Percentiles rank a stretch among this genome's conserved stretches.
These are phyloP conservation scores for Tilletia walkeri DNA, from an alignment of 1,284 basidiomycete species.

Conservation along the genomic window DNA sequence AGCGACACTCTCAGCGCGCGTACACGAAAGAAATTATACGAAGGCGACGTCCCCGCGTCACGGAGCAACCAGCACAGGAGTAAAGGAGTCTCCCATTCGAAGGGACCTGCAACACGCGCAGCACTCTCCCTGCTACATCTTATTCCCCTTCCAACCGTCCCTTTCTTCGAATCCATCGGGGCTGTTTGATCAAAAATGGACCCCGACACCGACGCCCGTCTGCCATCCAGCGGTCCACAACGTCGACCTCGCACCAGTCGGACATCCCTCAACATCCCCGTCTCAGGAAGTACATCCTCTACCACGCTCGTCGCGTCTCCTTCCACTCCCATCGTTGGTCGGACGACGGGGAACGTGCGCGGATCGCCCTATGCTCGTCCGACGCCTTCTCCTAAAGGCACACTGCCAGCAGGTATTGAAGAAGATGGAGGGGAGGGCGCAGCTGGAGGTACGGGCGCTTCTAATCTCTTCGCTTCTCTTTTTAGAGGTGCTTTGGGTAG, in stretches of 20 bases:
- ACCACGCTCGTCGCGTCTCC: no score
- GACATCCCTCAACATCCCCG: background rate
- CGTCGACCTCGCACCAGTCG: background rate
- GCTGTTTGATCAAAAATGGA: background rate
- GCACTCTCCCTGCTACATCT: no score
- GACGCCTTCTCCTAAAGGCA: background rate
- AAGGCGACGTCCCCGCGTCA: no score
- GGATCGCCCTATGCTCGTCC: conserved; percentile 11
- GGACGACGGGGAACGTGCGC: background rate
- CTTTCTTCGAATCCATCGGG: no score
- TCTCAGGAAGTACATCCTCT: background rate
- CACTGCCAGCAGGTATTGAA: background rate
- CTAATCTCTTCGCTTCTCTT: conserved; percentile 8
- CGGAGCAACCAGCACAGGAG: no score
- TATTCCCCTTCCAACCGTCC: no score
- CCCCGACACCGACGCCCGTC: background rate
- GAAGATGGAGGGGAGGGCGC: background rate
- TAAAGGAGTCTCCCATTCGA: no score
- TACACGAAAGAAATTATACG: no score
- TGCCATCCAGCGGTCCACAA: background rate
- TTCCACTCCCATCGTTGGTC: background rate
- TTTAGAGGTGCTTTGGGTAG: background rate
- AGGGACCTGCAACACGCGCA: no score
- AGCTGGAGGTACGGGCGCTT: background rate
- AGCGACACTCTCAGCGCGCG: no score